Base-by-base conservation (phyloP, 192 early-diverging fungal species). In the Gamsiella multidivaricata region DNA sequence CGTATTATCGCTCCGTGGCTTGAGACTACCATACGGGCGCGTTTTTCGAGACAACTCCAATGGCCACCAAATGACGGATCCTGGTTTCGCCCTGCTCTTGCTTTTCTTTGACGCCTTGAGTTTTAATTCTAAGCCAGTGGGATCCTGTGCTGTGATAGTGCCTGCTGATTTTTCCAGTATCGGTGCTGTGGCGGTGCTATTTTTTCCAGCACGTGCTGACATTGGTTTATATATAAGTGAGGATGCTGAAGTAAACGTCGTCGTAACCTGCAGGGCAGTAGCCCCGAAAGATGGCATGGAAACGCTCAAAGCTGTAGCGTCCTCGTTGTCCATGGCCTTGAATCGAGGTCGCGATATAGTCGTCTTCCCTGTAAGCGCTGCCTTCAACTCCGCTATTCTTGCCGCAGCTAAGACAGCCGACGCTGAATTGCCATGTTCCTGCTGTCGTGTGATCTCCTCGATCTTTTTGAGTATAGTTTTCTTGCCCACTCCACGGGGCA, bases 31-130 rank as follows among this genome's bases (percentile, higher is more conserved):
- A 18, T 10, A 39, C 10, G 23, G 54, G 20, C 36, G 36, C 36
- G 36, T 20, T 23, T 39, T 51, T n/a, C n/a, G n/a, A n/a, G n/a
- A n/a, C n/a, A 46, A 12, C n/a, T 6, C 45, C 17, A 9, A 18
- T 18, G 45, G 45, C 54, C 54, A 56, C 54, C 54, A 56, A 6
- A 56, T 20, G 18, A 56, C 54, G 23, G 54, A 56, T 8, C 33
- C 33, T 9, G 36, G 33, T 22, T 56, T 56, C 10, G 54, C n/a
- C 18, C 36, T 56, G 33, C 36, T 56, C 20, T 56, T 56, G 45
- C n/a, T 46, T 39, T 39, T n/a, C 10, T 9, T 6, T 46, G 45
- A 18, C 45, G 45, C 12, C 12, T 39, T 12, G n/a, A n/a, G 45
- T 46, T 46, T 18, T 18, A 18, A 18, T 18, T 46, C 45, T n/a